A percentile compares a stretch with the other conserved stretches of the same genome.
These are phyloP conservation scores for Ophiorrhiza pumila DNA, from an alignment of 257 asterid species.

Conservation along the genomic window DNA sequence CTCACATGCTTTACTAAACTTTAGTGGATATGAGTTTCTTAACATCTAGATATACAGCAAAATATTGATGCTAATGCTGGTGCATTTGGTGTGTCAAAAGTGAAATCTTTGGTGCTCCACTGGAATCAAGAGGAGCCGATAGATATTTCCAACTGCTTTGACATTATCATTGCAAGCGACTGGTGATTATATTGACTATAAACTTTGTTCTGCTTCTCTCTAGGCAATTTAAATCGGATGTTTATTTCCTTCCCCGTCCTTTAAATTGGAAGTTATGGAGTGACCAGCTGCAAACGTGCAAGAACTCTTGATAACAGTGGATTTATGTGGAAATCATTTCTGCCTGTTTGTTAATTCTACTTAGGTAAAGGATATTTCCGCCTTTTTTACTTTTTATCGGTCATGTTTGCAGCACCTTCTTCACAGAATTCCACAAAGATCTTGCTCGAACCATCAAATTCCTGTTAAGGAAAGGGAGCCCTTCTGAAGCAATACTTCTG, in stretches of 20 bases:
- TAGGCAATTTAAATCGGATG: neutral
- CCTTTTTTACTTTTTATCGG: neutral
- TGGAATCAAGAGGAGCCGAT: slow-evolving; percentile 54
- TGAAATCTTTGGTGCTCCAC: slow-evolving; percentile 71
- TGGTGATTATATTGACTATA: slow-evolving; percentile 49
- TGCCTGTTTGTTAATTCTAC: neutral
- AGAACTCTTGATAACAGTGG: neutral
- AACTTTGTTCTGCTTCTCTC: neutral
- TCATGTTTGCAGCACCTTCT: slow-evolving; percentile 71
- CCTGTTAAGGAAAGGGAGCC: slow-evolving; percentile 57
- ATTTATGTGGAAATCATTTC: neutral
- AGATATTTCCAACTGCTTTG: slow-evolving; percentile 48
- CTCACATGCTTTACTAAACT: neutral
- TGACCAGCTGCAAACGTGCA: neutral
- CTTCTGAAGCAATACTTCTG: slow-evolving; percentile 72
- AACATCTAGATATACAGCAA: slow-evolving; percentile 70
- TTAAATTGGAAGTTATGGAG: neutral
- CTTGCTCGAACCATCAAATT: slow-evolving; percentile 71
- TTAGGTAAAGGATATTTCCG: neutral
- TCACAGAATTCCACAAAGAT: slow-evolving; percentile 70
- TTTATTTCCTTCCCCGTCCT: neutral
- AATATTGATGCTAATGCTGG: slow-evolving; percentile 56
- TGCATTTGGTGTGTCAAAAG: slow-evolving; percentile 58
- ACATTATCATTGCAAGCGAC: slow-evolving; percentile 84
- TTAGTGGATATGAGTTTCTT: slow-evolving; percentile 34